Evolutionary conservation across 768 basidiomycete species (phyloP).

Genomic region (Amanita polypyramis): DNA sequence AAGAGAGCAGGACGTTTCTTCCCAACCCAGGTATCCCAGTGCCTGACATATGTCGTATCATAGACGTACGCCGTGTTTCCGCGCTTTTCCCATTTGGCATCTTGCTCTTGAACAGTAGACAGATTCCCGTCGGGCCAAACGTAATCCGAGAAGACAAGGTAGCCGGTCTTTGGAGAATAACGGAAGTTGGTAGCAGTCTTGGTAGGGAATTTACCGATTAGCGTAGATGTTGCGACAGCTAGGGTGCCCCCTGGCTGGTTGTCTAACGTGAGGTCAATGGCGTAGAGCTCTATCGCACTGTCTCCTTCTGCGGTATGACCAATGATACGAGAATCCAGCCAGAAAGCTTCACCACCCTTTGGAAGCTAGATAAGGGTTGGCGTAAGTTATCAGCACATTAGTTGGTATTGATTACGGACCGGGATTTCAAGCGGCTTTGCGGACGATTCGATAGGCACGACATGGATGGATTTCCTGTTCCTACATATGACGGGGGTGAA

Average conservation of each 20-base stretch:
- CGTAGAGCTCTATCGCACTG: constrained; percentile 48
- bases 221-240: constrained; percentile 26
- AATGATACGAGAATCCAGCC: constrained; percentile 64
- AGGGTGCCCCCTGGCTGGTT: constrained; percentile 20
- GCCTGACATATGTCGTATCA: constrained; percentile 58
- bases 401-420: constrained; percentile 19
- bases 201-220: constrained; percentile 60
- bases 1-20: constrained; percentile 68
- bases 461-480: constrained; percentile 57
- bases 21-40: constrained; percentile 72
- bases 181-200: constrained; percentile 63
- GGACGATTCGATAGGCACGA: constrained; percentile 46
- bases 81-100: constrained; percentile 60
- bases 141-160: constrained; percentile 77
- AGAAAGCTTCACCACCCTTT: constrained; percentile 68
- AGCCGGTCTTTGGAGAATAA: constrained; percentile 40
- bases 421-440: constrained; percentile 43
- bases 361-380: constrained; percentile 27
- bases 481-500: constrained; percentile 23
- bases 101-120: constrained; percentile 54
- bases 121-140: constrained; percentile 74
- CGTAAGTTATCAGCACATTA: background rate
- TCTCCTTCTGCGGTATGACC: constrained; percentile 53
- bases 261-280: constrained; percentile 41
- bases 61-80: constrained; percentile 68